Conservation (phyloP, 352 stramenopile species). For the Globisporangium cederbergense region DNA sequence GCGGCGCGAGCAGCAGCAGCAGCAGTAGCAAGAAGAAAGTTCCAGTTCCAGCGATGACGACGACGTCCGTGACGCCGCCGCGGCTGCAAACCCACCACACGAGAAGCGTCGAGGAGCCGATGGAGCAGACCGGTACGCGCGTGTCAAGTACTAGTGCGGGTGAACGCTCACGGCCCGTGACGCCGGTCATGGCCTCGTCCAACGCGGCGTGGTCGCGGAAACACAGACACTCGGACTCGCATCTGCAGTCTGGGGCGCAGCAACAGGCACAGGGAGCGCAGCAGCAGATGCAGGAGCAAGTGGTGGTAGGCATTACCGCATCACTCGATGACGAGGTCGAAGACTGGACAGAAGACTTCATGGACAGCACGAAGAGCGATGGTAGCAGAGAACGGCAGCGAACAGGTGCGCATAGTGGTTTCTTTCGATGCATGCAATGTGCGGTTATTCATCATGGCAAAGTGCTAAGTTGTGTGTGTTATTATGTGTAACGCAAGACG, state of each 20-base stretch:
- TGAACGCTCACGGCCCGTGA: slow-evolving; percentile 6
- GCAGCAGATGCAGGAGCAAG: slow-evolving; percentile 21
- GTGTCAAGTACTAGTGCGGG: slow-evolving; percentile 10
- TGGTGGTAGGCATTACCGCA: slow-evolving; percentile 69
- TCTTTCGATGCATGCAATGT: background rate
- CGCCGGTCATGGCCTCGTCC: background rate
- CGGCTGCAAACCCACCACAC: slow-evolving; percentile 2
- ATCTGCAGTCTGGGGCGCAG: slow-evolving; percentile 17
- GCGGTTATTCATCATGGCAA: background rate
- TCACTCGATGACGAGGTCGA: slow-evolving; percentile 67
- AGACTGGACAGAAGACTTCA: slow-evolving; percentile 73
- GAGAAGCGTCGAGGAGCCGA: slow-evolving; percentile 2
- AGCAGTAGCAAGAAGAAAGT: slow-evolving; percentile 2
- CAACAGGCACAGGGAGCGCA: background rate
- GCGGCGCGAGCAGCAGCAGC: slow-evolving; percentile 1
- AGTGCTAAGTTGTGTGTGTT: background rate
- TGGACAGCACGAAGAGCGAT: slow-evolving; percentile 19
- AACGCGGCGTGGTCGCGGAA: slow-evolving; percentile 9
- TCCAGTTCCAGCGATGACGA: background rate
- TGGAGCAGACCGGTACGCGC: slow-evolving; percentile 3
- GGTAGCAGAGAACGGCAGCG: slow-evolving; percentile 2
- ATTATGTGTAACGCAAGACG: background rate
- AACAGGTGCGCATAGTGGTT: background rate
- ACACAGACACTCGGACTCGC: slow-evolving; percentile 17
- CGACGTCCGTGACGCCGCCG: background rate